A percentile compares a stretch with the other conserved stretches of the same genome.
phyloP scores from a whole-genome alignment of 2,329 filamentous ascomycete genomes.

The Clonostachys sp. region DNA sequence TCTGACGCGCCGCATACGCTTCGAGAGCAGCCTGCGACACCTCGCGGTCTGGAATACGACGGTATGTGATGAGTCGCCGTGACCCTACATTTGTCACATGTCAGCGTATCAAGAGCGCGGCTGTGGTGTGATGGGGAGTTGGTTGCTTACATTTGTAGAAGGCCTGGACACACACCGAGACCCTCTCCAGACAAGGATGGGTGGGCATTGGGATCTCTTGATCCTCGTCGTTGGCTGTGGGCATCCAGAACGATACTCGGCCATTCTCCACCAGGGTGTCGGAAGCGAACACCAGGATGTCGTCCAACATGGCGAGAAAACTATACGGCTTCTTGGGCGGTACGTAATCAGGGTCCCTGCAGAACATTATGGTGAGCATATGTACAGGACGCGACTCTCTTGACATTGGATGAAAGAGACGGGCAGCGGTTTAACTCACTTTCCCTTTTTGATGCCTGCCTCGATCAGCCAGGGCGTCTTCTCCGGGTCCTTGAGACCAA shows the following conservation, averaged over 20 bases:
- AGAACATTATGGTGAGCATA: too few species aligned
- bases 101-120: neutral
- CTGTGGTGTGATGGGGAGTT: neutral
- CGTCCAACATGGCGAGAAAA: constrained; percentile 83
- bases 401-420: too few species aligned
- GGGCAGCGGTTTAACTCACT: constrained; percentile 38
- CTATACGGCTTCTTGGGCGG: constrained; percentile 90
- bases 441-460: constrained; percentile 65
- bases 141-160: constrained; percentile 76
- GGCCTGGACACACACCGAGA: constrained; percentile 74
- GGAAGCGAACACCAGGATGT: constrained; percentile 80
- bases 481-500: constrained; percentile 69
- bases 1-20: constrained; percentile 20
- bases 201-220: constrained; percentile 72
- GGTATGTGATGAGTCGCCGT: constrained; percentile 81
- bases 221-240: constrained; percentile 76
- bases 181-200: constrained; percentile 70
- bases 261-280: constrained; percentile 73
- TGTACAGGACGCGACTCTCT: too few species aligned
- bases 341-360: constrained; percentile 59
- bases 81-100: constrained; percentile 60
- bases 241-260: constrained; percentile 94
- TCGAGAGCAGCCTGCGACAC: constrained; percentile 40
- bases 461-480: constrained; percentile 57
- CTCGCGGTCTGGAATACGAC: constrained; percentile 57